phyloP scores from a whole-genome alignment of 2,329 filamentous ascomycete species.

The Tolypocladium album region DNA sequence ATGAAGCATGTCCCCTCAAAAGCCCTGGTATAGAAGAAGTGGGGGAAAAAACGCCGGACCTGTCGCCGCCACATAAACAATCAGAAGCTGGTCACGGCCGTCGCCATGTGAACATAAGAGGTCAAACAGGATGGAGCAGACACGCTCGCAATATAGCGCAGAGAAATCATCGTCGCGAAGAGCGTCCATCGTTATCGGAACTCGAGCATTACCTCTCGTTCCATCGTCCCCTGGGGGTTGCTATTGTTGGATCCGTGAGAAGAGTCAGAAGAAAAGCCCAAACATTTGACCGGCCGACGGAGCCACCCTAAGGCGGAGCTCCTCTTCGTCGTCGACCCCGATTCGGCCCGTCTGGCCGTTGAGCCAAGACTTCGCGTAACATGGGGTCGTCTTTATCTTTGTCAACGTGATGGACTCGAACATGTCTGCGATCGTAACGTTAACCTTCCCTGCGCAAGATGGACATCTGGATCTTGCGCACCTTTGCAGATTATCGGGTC shows the following conservation, averaged over 20 bases:
- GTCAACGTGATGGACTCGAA: slow-evolving; percentile 82
- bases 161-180: background rate
- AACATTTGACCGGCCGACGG: slow-evolving; percentile 1
- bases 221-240: background rate
- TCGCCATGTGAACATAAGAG: background rate
- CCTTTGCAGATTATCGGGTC: slow-evolving; percentile 93
- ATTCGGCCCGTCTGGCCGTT: slow-evolving; percentile 73
- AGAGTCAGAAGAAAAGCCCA: background rate
- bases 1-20: background rate
- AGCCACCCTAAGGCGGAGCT: slow-evolving; percentile 18
- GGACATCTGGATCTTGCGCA: slow-evolving; percentile 29
- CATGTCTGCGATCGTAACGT: slow-evolving; percentile 51
- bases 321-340: slow-evolving; percentile 67
- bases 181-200: background rate
- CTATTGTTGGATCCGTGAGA: background rate
- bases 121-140: background rate
- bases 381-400: slow-evolving; percentile 78
- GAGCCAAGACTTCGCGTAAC: slow-evolving; percentile 73
- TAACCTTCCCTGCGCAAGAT: slow-evolving; percentile 3
- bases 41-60: background rate
- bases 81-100: background rate
- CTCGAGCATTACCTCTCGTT: background rate
- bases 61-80: background rate
- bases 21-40: background rate
- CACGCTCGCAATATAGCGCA: background rate